Evolutionary conservation across 352 stramenopile genomes (phyloP), one percentile per base, ranked within the genome.

Genomic region (Globisporangium spinosum): DNA sequence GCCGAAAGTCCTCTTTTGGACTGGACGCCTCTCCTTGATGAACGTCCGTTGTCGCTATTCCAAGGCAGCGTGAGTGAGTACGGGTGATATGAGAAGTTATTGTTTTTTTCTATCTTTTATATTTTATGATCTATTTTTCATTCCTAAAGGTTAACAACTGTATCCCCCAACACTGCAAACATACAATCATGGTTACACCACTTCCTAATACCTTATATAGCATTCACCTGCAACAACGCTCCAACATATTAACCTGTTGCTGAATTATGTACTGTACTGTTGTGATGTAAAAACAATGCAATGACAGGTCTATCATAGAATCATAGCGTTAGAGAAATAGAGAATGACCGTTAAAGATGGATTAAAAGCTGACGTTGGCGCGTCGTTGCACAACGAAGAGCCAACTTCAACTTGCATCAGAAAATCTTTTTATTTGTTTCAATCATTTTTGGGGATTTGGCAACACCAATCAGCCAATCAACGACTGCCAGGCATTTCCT

Each of bases 1-100:
- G 15, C 8, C 13, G 3, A 51, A 35, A 51, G 25, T 15, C 25
- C 27, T 60, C 49, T 73, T 67, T 67, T 62, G 72, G 61, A 71
- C 59, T 51, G 27, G 49, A 32, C 29, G 29, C 29, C 29, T 7
- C 4, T 32, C 29, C 29, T 32, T 32, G 29, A 32, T 32, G 29
- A 32, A 32, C 29, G 29, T 32, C 29, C 29, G 29, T 4, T 32
- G 29, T 32, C 29, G 29, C 29, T 32, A 32, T 32, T 32, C 29
- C 29, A 32, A 32, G 62, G 72, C 70, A 78, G 70, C 69, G 72
- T 77, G 70, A 78, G 72, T 78, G 72, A 70, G 58, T 59, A 70
- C 17, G 72, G 72, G 72, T 73, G 72, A 74, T 78, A 78, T 76
- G 72, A 76, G 58, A 64, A 64, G 58, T 56, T 64, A 54, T 64